Conservation (phyloP, 495 filamentous ascomycete genomes). For the Melanomma pulvis-pyrius region DNA sequence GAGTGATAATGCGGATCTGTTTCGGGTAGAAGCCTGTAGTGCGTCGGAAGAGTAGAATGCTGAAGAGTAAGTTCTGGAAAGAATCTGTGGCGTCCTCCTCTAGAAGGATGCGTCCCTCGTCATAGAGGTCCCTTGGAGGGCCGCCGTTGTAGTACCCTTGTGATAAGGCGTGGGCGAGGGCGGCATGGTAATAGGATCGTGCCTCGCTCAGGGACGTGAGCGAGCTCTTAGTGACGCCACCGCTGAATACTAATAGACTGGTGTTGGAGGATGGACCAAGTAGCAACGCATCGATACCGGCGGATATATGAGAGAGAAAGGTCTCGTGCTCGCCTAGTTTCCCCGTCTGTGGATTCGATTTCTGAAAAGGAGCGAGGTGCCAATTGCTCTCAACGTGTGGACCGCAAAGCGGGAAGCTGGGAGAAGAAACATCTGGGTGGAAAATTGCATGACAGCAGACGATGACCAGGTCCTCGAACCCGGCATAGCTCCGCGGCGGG, state of each 20-base stretch:
- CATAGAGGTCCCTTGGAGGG: slow-evolving; percentile 1
- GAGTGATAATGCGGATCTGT: slow-evolving; percentile 42
- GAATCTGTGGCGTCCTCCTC: slow-evolving; percentile 48
- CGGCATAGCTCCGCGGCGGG: slow-evolving; percentile 16
- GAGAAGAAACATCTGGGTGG: slow-evolving; percentile 22
- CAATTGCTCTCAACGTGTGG: slow-evolving; percentile 40
- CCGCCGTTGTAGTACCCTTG: slow-evolving; percentile 10
- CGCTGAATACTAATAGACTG: slow-evolving; percentile 42
- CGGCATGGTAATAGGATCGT: slow-evolving; percentile 39
- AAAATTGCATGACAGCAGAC: slow-evolving; percentile 48
- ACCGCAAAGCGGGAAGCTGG: slow-evolving; percentile 17
- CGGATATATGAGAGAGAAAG: slow-evolving; percentile 42
- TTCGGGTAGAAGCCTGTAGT: slow-evolving; percentile 39
- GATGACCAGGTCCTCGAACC: slow-evolving; percentile 32
- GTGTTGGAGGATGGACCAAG: not conserved
- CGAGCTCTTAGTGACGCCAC: slow-evolving; percentile 37
- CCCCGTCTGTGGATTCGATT: slow-evolving; percentile 28
- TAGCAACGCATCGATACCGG: slow-evolving; percentile 24
- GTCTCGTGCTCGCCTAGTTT: slow-evolving; percentile 45
- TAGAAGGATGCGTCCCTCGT: slow-evolving; percentile 25
- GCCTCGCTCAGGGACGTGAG: slow-evolving; percentile 39
- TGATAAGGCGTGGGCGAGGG: slow-evolving; percentile 17
- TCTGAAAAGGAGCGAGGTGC: slow-evolving; percentile 45
- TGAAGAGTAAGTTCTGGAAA: slow-evolving; percentile 49
- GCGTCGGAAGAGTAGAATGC: slow-evolving; percentile 41